phyloP scores from a whole-genome alignment of 345 rosid genomes.

The Gossypium stocksii region DNA sequence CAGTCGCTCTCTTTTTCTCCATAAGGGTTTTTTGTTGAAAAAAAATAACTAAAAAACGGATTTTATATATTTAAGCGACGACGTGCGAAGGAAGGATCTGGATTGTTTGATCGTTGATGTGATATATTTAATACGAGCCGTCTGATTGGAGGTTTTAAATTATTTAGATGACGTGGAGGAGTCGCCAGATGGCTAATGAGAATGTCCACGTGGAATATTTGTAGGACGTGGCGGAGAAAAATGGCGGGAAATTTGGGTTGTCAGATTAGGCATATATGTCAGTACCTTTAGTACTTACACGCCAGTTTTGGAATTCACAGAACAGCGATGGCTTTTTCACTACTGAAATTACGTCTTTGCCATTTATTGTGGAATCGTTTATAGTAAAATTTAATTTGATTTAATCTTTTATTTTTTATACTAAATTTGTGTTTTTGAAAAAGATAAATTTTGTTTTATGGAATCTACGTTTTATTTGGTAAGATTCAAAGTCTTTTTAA shows the following conservation, averaged over 20 bases:
- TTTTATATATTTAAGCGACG: background rate
- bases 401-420: too few relatives aligned
- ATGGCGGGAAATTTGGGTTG: background rate
- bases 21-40: background rate
- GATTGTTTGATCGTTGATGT: background rate
- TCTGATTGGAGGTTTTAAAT: background rate
- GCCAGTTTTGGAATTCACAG: background rate
- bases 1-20: slow-evolving; percentile 3
- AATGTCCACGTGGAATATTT: background rate
- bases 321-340: background rate
- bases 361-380: background rate
- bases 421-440: too few relatives aligned
- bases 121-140: background rate
- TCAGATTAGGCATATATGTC: background rate
- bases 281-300: background rate
- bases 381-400: too few relatives aligned
- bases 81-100: background rate
- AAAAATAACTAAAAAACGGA: background rate
- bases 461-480: too few relatives aligned
- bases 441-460: too few relatives aligned
- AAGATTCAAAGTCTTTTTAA: too few relatives aligned
- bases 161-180: background rate
- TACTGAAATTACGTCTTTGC: background rate
- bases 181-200: background rate
- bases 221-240: background rate